Evolutionary conservation across 2,329 filamentous ascomycete species (phyloP).

Genomic region (Aspergillus aculeatus): DNA sequence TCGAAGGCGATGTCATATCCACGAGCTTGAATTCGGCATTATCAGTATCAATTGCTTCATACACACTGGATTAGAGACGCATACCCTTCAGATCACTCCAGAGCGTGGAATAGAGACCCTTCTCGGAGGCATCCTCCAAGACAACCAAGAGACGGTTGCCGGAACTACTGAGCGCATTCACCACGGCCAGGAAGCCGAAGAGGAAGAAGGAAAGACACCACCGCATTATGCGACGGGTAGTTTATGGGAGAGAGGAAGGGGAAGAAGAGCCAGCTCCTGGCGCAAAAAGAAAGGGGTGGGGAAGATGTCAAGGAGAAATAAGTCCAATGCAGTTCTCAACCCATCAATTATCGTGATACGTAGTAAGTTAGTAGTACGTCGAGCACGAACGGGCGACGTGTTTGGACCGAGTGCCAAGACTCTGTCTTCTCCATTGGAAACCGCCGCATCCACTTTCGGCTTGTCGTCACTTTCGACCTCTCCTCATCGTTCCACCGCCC

Average conservation of each 20-base stretch:
- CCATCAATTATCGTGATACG: not conserved
- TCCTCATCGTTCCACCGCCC: conserved; percentile 23
- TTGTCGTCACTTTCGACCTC: conserved; percentile 29
- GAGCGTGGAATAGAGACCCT: conserved; percentile 79
- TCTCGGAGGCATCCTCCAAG: conserved; percentile 77
- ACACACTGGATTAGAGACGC: not conserved
- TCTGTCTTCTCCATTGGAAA: conserved; percentile 21
- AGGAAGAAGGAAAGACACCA: conserved; percentile 70
- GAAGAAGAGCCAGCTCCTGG: conserved; percentile 2
- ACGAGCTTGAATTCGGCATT: conserved; percentile 57
- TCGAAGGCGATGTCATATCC: conserved; percentile 79
- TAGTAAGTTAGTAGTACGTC: not conserved
- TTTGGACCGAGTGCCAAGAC: conserved; percentile 45
- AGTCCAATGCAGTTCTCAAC: conserved; percentile 4
- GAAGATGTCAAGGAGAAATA: conserved; percentile 23
- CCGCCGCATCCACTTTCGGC: conserved; percentile 23
- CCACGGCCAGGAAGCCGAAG: conserved; percentile 55
- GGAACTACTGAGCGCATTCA: conserved; percentile 71
- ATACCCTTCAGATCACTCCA: conserved; percentile 50
- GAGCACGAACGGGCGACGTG: conserved; percentile 41
- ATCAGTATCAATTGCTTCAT: conserved; percentile 9
- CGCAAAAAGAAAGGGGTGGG: conserved; percentile 10
- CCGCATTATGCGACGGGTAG: conserved; percentile 60
- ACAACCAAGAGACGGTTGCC: conserved; percentile 82
- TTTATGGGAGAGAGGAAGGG: conserved; percentile 9